phyloP scores from a whole-genome alignment of 2,329 filamentous ascomycete genomes.

The Epichloe glyceriae region DNA sequence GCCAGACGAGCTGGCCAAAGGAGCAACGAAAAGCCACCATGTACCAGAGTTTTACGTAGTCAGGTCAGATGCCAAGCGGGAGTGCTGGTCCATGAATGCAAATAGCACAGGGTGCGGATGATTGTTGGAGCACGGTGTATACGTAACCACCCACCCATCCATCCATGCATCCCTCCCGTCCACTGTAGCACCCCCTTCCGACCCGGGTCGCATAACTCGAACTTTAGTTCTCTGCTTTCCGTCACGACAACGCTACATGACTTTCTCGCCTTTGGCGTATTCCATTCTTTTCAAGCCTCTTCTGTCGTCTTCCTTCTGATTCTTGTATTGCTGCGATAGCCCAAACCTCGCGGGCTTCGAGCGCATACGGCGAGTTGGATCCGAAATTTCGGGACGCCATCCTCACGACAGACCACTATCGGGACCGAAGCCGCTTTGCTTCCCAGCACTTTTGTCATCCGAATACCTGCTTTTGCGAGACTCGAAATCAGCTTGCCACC shows the following conservation, averaged over 20 bases:
- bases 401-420: neutral
- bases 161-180: neutral
- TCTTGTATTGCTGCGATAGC: neutral
- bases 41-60: no score
- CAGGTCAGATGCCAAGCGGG: no score
- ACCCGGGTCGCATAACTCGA: neutral
- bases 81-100: no score
- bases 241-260: neutral
- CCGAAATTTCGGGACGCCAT: neutral
- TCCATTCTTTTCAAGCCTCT: constrained; percentile 3
- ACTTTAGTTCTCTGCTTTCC: neutral
- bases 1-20: no score
- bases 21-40: no score
- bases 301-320: neutral
- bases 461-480: no score
- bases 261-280: constrained; percentile 2
- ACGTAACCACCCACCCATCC: no score
- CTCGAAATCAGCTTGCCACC: neutral
- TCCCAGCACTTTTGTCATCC: neutral
- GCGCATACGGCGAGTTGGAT: neutral
- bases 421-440: neutral
- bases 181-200: neutral
- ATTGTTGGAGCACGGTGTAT: no score
- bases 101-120: no score
- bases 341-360: neutral